Base-by-base conservation (phyloP, 768 basidiomycete genomes). In the Rossbeevera mucosa region DNA sequence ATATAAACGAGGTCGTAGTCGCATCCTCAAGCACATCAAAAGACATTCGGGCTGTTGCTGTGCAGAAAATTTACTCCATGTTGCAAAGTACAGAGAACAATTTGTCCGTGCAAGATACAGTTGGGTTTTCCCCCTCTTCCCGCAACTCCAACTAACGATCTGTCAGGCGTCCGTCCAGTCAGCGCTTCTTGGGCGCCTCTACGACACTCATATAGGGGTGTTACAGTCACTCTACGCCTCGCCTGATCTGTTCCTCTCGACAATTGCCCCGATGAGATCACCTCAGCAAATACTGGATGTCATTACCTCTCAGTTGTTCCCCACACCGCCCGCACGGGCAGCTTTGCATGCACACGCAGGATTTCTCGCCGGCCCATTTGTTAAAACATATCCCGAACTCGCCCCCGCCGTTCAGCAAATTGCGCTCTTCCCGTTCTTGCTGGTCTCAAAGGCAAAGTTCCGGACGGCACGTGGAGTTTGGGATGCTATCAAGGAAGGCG, bases 361-460 rank as follows among this genome's bases (percentile, higher is more conserved):
- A 3, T 91, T 89, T 66, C 70, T 90, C 11, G 68, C 72, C 1
- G 64, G 71, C 0, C 72, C 79, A 29, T 76, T 88, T 52, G 51
- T 65, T 25, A 60, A 60, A 6, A 43, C 52, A 0, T 55, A 72
- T 41, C 67, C 74, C 3, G 52, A 64, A 3, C 2, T 59, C n/a
- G n/a, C 50, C 4, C 30, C 67, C 22, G 64, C 70, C 25, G 64
- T 78, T 22, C 80, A 82, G 54, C 72, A 80, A 55, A 69, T 72
- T 28, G 63, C 85, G 1, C 67, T 94, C 49, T 88, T 91, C 63
- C 87, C 91, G 0, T 81, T 82, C 61, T 70, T 94, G 41, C 65
- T 94, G 14, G 85, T 81, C 59, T 85, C 88, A 7, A 91, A 87
- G 61, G 69, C 85, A 3, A 77, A 84, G 47, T 79, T 85, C 54